Evolutionary conservation across 2,329 filamentous ascomycete genomes (phyloP), one percentile per base, ranked within the genome.

Genomic region (Trichoderma atrobrunneum): DNA sequence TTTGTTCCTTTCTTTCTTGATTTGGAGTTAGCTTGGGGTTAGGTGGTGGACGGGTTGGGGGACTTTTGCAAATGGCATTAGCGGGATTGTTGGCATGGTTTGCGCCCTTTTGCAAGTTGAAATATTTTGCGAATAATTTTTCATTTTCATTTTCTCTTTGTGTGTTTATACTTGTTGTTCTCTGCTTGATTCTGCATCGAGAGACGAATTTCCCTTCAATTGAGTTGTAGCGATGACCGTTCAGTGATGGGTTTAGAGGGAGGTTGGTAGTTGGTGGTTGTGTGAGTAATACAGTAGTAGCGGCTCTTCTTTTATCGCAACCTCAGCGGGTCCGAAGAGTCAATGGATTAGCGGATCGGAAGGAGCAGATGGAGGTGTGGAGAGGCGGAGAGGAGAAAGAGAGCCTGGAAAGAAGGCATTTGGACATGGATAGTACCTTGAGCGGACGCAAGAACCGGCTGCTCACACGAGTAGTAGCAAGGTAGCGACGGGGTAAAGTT

Each of bases 361-460:
- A 26, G 39, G 39, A 69, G 39, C 66, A 43, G 24, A 30, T 54
- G 66, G 66, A 61, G 66, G 43, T 26, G 60, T 63, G 36, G 66
- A 28, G 56, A 51, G 57, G 56, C 24, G 51, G 36, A 48, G 66
- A 69, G 39, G 36, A 60, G 56, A 43, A 32, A 11, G 0, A 21
- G 30, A 69, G 36, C 21, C 48, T 21, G 24, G 24, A 56, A 51
- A 32, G 30, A 24, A 54, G 21, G 21, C 30, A 36, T 12, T 36
- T n/a, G 12, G 36, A 68, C 65, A 39, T 43, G 34, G 34, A n/a
- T 18, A 32, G n/a, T 68, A 68, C 65, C 54, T 12, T 18, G 21
- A 2, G 1, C 28, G 51, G 64, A 67, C 64, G 6, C 5, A 30
- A 18, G 5, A 28, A 18, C 32, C 4, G 10, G 32, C 24, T 10